phyloP scores from a whole-genome alignment of 148 eudicot genomes.

The Heliosperma pusillum region DNA sequence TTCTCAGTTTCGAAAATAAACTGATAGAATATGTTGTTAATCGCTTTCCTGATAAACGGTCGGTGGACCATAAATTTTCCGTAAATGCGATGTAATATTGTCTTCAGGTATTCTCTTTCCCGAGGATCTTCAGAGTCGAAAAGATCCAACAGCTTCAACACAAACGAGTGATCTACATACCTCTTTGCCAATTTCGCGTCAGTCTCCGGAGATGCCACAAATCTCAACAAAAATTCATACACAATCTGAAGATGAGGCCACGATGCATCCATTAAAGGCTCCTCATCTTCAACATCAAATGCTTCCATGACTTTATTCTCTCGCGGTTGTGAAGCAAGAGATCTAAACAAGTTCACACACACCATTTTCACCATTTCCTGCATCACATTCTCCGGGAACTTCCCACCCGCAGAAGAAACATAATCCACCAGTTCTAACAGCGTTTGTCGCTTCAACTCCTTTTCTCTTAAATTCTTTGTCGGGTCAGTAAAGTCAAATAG shows the following conservation, averaged over 20 bases:
- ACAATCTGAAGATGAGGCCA: constrained; percentile 73
- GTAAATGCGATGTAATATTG: constrained; percentile 63
- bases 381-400: constrained; percentile 53
- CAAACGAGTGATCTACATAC: constrained; percentile 58
- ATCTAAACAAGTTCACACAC: constrained; percentile 54
- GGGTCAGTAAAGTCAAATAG: constrained; percentile 56
- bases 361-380: constrained; percentile 59
- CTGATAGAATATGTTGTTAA: constrained; percentile 58
- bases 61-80: constrained; percentile 81
- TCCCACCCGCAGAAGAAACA: constrained; percentile 46
- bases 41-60: constrained; percentile 61
- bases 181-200: constrained; percentile 63
- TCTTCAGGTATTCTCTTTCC: constrained; percentile 70
- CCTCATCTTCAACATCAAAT: constrained; percentile 65
- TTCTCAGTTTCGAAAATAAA: constrained; percentile 67
- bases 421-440: constrained; percentile 59
- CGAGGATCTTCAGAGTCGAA: constrained; percentile 83
- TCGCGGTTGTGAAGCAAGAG: constrained; percentile 40
- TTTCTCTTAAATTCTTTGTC: constrained; percentile 49
- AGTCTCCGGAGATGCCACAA: constrained; percentile 59
- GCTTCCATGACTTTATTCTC: constrained; percentile 49
- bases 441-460: constrained; percentile 62
- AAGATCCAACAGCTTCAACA: constrained; percentile 56
- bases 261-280: constrained; percentile 68
- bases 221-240: constrained; percentile 54